Base-by-base conservation (phyloP, 1,139 yeast species). In the Sugiyamaella paludigena region DNA sequence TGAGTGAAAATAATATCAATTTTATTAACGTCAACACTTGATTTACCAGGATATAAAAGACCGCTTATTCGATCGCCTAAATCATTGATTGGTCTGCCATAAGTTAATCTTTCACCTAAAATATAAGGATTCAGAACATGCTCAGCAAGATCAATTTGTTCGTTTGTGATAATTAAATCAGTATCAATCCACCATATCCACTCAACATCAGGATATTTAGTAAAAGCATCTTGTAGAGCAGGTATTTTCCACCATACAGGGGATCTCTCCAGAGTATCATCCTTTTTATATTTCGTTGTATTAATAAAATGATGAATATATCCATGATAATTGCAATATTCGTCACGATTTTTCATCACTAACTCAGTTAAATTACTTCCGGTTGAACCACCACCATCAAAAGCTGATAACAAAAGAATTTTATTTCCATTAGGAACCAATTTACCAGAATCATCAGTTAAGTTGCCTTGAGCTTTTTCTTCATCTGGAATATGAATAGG, bases 161-260 rank as follows among this genome's bases (percentile, higher is more conserved):
- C 60, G 48, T 67, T 63, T 62, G 64, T 62, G 43, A 67, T 65
- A 31, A 67, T 47, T 16, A 61, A 56, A 51, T 66, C 70, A 3
- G 58, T 50, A 40, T 67, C 71, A 19, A 67, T 52, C 69, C 69
- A 66, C 66, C 68, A 64, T 34, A 67, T 53, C 71, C 71, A 67
- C 36, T 67, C 67, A 15, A 59, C 67, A 1, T 58, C 59, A n/a
- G 69, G 69, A 46, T 60, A 40, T 8, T 41, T 44, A 27, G 57
- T 56, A 42, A 62, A 62, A 8, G 63, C 67, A 31, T 61, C 58
- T 28, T 54, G 56, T 32, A 67, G 60, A 12, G 68, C 69, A 2
- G 59, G 59, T 16, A 66, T 45, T 49, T 67, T 67, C 39, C 54
- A 55, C 71, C 71, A 67, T 7, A 47, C 50, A 5, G 50, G 36